phyloP scores from a whole-genome alignment of 2,329 filamentous ascomycete genomes.

The Cladorrhinum sp. region DNA sequence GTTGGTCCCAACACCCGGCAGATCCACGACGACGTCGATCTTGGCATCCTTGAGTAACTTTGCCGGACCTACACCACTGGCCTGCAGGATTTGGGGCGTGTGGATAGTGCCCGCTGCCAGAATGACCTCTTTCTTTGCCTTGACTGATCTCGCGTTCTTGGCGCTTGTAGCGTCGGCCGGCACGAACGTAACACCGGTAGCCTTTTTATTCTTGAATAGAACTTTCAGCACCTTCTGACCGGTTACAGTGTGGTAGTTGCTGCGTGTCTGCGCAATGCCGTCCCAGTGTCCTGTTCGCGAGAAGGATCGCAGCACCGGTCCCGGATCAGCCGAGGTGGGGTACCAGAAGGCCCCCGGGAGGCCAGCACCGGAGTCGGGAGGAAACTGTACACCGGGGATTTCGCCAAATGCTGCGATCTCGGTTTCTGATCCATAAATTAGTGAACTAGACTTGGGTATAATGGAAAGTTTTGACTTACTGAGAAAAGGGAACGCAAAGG shows the following conservation, averaged over 20 bases:
- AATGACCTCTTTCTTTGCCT: slow-evolving; percentile 38
- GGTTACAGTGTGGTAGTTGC: slow-evolving; percentile 27
- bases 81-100: slow-evolving; percentile 43
- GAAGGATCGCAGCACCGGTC: slow-evolving; percentile 18
- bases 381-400: slow-evolving; percentile 29
- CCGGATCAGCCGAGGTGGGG: slow-evolving; percentile 21
- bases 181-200: slow-evolving; percentile 26
- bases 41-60: slow-evolving; percentile 36
- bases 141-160: slow-evolving; percentile 16
- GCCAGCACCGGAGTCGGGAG: slow-evolving; percentile 28
- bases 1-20: slow-evolving; percentile 58
- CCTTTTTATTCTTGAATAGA: slow-evolving; percentile 36
- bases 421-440: slow-evolving; percentile 15
- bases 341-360: slow-evolving; percentile 31
- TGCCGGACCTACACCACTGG: slow-evolving; percentile 39
- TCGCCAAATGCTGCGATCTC: slow-evolving; percentile 34
- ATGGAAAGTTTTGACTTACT: slow-evolving; percentile 15
- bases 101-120: slow-evolving; percentile 41
- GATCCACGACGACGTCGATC: slow-evolving; percentile 51
- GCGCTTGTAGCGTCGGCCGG: slow-evolving; percentile 17
- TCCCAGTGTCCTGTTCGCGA: slow-evolving; percentile 25
- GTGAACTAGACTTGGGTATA: neutral
- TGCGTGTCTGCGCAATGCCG: slow-evolving; percentile 12
- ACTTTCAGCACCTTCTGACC: slow-evolving; percentile 39
- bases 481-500: slow-evolving; percentile 22